phyloP scores from a whole-genome alignment of 2,329 filamentous ascomycete genomes.

The Tympanopsis confertula region DNA sequence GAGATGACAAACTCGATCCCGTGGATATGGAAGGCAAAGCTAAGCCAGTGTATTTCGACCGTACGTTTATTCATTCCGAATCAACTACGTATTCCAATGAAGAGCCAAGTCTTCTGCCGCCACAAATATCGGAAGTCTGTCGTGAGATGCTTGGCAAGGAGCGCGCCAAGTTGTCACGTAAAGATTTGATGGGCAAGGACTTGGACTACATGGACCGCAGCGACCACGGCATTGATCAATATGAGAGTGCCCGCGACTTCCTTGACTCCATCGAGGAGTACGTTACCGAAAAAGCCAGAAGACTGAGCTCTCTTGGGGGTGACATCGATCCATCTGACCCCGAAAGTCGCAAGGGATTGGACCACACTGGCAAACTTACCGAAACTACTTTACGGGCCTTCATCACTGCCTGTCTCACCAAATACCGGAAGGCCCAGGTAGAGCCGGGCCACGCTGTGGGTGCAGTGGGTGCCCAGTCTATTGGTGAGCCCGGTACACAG shows the following conservation, averaged over 20 bases:
- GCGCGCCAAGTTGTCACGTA: slow-evolving; percentile 49
- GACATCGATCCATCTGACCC: slow-evolving; percentile 29
- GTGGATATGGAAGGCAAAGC: slow-evolving; percentile 95
- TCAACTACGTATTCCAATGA: slow-evolving; percentile 67
- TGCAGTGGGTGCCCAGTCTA: slow-evolving; percentile 91
- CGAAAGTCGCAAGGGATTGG: slow-evolving; percentile 22
- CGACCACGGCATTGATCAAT: slow-evolving; percentile 61
- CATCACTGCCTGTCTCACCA: slow-evolving; percentile 70
- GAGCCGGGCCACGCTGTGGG: slow-evolving; percentile 94
- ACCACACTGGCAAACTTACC: slow-evolving; percentile 77
- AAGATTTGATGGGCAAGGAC: slow-evolving; percentile 40
- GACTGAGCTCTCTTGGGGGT: slow-evolving; percentile 40
- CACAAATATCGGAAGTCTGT: slow-evolving; percentile 61
- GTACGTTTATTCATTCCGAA: slow-evolving; percentile 77
- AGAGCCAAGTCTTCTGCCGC: slow-evolving; percentile 61
- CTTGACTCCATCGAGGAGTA: slow-evolving; percentile 67
- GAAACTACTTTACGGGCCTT: slow-evolving; percentile 62
- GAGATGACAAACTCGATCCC: slow-evolving; percentile 88
- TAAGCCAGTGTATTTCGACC: slow-evolving; percentile 80
- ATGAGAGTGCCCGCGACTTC: slow-evolving; percentile 75
- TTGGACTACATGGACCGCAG: slow-evolving; percentile 61
- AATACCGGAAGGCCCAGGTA: slow-evolving; percentile 82
- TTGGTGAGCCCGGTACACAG: slow-evolving; percentile 94
- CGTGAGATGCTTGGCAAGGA: slow-evolving; percentile 56
- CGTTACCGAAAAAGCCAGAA: slow-evolving; percentile 49